These are phyloP conservation scores for Pythium insidiosum DNA, from an alignment of 352 stramenopile genomes.

Conservation along the genomic window DNA sequence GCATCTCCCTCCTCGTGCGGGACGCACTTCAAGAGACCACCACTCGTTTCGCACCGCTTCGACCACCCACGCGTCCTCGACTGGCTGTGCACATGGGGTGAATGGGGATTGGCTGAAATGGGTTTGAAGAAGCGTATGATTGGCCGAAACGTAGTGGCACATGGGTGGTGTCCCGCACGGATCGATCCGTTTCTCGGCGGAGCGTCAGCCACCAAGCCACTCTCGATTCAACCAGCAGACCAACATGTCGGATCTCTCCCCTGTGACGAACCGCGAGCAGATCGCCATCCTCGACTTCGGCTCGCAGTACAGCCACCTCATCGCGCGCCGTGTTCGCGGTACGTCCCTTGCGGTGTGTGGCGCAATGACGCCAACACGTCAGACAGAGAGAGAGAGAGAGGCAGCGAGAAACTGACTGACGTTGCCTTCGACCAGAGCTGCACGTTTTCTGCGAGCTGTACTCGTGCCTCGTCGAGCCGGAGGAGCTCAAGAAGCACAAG, in stretches of 20 bases:
- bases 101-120: constrained; percentile 21
- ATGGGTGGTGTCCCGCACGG: too few species aligned
- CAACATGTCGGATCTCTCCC: constrained; percentile 55
- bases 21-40: constrained; percentile 23
- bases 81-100: neutral
- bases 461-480: constrained; percentile 91
- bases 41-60: constrained; percentile 12
- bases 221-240: neutral
- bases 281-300: constrained; percentile 99
- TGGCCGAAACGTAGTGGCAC: constrained; percentile 10
- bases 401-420: constrained; percentile 4
- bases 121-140: constrained; percentile 12
- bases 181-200: too few species aligned
- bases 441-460: constrained; percentile 99
- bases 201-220: constrained; percentile 12
- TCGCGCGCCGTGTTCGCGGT: constrained; percentile 95
- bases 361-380: too few species aligned
- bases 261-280: constrained; percentile 89
- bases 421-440: constrained; percentile 62
- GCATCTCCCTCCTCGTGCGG: constrained; percentile 25
- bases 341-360: too few species aligned
- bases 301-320: constrained; percentile 99
- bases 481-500: constrained; percentile 91
- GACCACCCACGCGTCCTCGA: neutral
- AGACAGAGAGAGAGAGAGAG: too few species aligned